These are phyloP conservation scores for Lumnitzera racemosa DNA, from an alignment of 345 rosid species.

Conservation along the genomic window DNA sequence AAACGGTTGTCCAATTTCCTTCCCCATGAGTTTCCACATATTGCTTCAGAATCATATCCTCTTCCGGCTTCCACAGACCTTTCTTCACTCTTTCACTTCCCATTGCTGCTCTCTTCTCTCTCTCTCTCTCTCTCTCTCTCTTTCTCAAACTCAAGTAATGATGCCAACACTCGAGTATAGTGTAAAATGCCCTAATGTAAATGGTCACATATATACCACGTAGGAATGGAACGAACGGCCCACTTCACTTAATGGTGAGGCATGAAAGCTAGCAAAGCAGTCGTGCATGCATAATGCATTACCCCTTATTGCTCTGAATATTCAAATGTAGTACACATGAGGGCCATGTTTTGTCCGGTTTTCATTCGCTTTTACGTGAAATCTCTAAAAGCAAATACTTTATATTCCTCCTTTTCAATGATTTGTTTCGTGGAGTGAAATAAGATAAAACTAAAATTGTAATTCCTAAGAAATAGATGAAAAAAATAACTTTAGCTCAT, in stretches of 20 bases:
- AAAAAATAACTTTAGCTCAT: no score
- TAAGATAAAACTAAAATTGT: no score
- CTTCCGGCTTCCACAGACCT: conserved; percentile 89
- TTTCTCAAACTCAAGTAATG: not conserved
- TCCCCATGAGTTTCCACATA: conserved; percentile 75
- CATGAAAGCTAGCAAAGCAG: not conserved
- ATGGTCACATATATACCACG: no score
- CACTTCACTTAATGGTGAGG: no score
- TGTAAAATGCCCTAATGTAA: no score
- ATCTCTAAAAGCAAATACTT: conserved; percentile 10
- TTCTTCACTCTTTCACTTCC: conserved; percentile 22
- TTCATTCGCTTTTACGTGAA: conserved; percentile 12
- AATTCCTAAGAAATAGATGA: no score
- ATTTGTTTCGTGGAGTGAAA: no score
- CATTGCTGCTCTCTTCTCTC: not conserved
- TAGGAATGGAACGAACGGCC: no score
- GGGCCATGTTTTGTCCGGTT: conserved; percentile 14
- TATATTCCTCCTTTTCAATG: no score
- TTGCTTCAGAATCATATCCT: conserved; percentile 57
- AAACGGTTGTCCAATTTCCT: conserved; percentile 74
- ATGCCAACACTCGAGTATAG: no score
- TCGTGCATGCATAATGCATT: conserved; percentile 7
- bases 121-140: conserved; percentile 1
- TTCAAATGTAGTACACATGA: not conserved
- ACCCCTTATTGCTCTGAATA: no score